Base-by-base conservation (phyloP, 2,329 filamentous ascomycete genomes). In the Phaeosphaeria sp. region DNA sequence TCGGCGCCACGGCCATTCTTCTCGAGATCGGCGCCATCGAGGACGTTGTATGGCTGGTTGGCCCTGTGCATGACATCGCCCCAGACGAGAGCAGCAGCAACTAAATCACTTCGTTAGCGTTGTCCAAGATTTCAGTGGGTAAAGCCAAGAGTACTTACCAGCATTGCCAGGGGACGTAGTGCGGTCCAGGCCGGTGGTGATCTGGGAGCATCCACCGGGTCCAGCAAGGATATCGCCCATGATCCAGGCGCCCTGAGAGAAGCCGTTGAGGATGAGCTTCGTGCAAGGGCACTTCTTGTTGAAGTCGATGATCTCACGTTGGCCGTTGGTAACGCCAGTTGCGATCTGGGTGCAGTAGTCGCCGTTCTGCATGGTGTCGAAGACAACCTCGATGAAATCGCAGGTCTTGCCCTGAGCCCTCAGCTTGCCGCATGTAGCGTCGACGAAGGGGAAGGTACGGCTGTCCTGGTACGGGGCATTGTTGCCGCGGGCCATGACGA, bases 181-280 rank as follows among this genome's bases (percentile, higher is more conserved):
- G 53, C 18, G 48, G 53, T 67, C 64, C 22, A 68, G 51, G 24
- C 66, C 66, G 24, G 46, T 60, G 40, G 53, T 57, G 24, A 56
- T 52, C n/a, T 57, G 55, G 0, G 55, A 51, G 58, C 66, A 68
- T 50, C 63, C 63, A 61, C 66, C 64, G 24, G 64, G 64, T 53
- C 85, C 85, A 65, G 84, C 87, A 46, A 87, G 76, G 9, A 84
- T 84, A 64, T 85, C 82, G 55, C 87, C 85, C 65, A 84, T 80
- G 56, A 87, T 86, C 72, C 87, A 82, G 39, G 81, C 85, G 40
- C 86, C 86, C 81, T 86, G 47, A 4, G 83, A 87, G 71, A 87
- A 88, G 33, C 86, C 86, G 45, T 87, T 82, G 46, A 87, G 71
- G 3, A 88, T 83, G 36, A 88, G 74, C 64, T 86, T 73, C 17